These are phyloP conservation scores for Xerocomellus chrysenteron DNA, from an alignment of 768 basidiomycete species.

Conservation along the genomic window DNA sequence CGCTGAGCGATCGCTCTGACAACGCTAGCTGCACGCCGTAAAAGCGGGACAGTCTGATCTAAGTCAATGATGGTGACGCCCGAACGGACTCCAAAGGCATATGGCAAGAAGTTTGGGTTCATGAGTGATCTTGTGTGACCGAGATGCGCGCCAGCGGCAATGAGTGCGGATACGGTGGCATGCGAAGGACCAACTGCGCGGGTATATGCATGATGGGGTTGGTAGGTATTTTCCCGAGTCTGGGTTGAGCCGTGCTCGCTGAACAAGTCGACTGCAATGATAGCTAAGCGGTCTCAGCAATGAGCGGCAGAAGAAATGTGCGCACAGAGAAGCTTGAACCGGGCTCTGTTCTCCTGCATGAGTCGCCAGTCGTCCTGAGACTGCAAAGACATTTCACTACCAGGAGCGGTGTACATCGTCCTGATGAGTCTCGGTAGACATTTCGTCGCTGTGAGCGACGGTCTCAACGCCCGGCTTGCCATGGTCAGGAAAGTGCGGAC, in stretches of 20 bases:
- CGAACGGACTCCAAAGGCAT: slow-evolving; percentile 88
- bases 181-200: slow-evolving; percentile 58
- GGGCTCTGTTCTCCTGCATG: slow-evolving; percentile 59
- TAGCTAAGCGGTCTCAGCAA: slow-evolving; percentile 8
- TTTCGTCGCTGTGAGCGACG: slow-evolving; percentile 22
- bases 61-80: slow-evolving; percentile 93
- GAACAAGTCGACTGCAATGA: slow-evolving; percentile 55
- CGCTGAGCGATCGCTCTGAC: slow-evolving; percentile 77
- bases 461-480: slow-evolving; percentile 26
- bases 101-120: slow-evolving; percentile 88
- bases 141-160: slow-evolving; percentile 92
- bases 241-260: slow-evolving; percentile 77
- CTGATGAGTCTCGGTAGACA: slow-evolving; percentile 24
- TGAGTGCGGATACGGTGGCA: slow-evolving; percentile 81
- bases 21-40: slow-evolving; percentile 87
- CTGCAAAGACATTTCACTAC: slow-evolving; percentile 36
- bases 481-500: slow-evolving; percentile 18
- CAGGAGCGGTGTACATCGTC: slow-evolving; percentile 32
- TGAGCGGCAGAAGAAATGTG: slow-evolving; percentile 18
- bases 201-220: slow-evolving; percentile 69
- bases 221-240: slow-evolving; percentile 63
- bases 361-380: slow-evolving; percentile 63
- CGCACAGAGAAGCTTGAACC: slow-evolving; percentile 56
- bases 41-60: slow-evolving; percentile 87
- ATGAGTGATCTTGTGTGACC: slow-evolving; percentile 84